Percentiles rank a stretch among this genome's conserved stretches.
phyloP scores from a whole-genome alignment of 2,329 filamentous ascomycete genomes.

The Fusarium tuaranense region DNA sequence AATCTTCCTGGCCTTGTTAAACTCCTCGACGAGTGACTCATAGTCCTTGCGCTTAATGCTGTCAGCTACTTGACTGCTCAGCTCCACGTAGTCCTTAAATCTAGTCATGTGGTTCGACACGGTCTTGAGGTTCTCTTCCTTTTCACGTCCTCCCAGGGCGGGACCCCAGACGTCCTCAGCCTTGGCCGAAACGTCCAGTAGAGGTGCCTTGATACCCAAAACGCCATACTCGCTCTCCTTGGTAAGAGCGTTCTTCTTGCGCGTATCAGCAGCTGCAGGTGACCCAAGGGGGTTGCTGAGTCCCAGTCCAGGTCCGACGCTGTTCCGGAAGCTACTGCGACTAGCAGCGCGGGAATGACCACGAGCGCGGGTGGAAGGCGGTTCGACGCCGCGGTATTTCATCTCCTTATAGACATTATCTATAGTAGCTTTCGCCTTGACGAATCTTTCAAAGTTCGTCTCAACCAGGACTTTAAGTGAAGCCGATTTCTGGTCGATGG shows the following conservation, averaged over 20 bases:
- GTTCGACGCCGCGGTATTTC: constrained; percentile 77
- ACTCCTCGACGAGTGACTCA: constrained; percentile 87
- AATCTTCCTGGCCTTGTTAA: constrained; percentile 83
- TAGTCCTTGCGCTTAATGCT: constrained; percentile 93
- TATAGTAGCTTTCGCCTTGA: constrained; percentile 96
- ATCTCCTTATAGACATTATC: constrained; percentile 99
- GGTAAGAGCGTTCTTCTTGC: constrained; percentile 88
- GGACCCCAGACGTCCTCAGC: constrained; percentile 98
- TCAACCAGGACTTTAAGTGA: constrained; percentile 97
- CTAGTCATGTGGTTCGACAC: constrained; percentile 81
- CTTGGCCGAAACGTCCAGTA: constrained; percentile 91
- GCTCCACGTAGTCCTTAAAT: constrained; percentile 84
- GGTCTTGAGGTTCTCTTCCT: constrained; percentile 86
- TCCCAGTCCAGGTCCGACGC: constrained; percentile 52
- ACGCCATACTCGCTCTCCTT: constrained; percentile 96
- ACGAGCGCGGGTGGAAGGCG: constrained; percentile 55
- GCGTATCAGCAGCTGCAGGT: constrained; percentile 61
- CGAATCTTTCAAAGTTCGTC: constrained; percentile 98
- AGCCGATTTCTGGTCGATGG: constrained; percentile 97
- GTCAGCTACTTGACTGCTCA: constrained; percentile 81
- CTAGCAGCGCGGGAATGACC: constrained; percentile 76
- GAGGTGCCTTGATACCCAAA: constrained; percentile 85
- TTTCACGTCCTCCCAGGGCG: constrained; percentile 88
- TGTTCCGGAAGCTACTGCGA: constrained; percentile 72
- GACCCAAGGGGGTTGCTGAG: constrained; percentile 53